phyloP scores from a whole-genome alignment of 352 stramenopile genomes.

The Aphanomyces invadans region DNA sequence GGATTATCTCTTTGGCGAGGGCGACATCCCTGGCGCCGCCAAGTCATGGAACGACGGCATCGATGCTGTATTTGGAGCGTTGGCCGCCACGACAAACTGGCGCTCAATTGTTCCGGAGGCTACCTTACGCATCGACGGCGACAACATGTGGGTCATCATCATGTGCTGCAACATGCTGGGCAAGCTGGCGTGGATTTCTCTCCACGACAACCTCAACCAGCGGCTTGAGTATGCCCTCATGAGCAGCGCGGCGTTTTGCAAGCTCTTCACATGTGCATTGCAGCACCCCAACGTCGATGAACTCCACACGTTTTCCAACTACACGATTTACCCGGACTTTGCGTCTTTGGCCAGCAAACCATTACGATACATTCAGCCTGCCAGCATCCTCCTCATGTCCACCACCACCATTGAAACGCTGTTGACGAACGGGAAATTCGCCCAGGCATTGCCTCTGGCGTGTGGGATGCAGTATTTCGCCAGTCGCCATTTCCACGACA shows the following conservation, averaged over 20 bases:
- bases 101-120: conserved; percentile 29
- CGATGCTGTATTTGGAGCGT: conserved; percentile 58
- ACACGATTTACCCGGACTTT: conserved; percentile 41
- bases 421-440: neutral
- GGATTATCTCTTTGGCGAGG: conserved; percentile 57
- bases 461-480: neutral
- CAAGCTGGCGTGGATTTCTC: conserved; percentile 51
- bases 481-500: neutral
- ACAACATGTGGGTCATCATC: conserved; percentile 49
- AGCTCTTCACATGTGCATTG: conserved; percentile 50
- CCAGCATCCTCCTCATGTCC: neutral
- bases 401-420: conserved; percentile 17
- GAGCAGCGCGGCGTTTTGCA: conserved; percentile 46
- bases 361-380: conserved; percentile 1
- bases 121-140: conserved; percentile 35
- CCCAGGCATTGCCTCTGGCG: conserved; percentile 10
- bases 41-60: conserved; percentile 66
- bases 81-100: conserved; percentile 45
- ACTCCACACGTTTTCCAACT: conserved; percentile 52
- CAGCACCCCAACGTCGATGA: conserved; percentile 39
- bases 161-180: conserved; percentile 43
- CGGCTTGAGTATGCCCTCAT: conserved; percentile 57
- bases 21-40: conserved; percentile 34
- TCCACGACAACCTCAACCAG: conserved; percentile 30
- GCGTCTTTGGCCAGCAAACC: neutral